These are phyloP conservation scores for Debaryomyces sp. DNA, from an alignment of 1,139 yeast genomes.

Conservation along the genomic window DNA sequence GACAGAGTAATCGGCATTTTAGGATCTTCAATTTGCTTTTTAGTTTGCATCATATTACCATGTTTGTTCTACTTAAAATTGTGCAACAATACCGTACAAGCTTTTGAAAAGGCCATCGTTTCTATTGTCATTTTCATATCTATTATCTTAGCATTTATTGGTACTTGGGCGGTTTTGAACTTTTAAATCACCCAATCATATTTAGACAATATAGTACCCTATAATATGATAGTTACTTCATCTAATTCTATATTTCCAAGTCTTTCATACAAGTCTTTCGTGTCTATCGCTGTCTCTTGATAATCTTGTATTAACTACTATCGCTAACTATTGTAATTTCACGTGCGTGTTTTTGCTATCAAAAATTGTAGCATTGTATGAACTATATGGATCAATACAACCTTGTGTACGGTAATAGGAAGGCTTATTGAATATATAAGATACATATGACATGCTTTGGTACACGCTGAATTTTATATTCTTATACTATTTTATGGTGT, in stretches of 20 bases:
- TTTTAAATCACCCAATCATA: constrained; percentile 15
- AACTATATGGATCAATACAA: neutral
- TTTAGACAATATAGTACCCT: neutral
- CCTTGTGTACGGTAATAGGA: neutral
- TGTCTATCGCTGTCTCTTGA: neutral
- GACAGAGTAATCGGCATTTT: constrained; percentile 58
- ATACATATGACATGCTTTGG: constrained; percentile 3
- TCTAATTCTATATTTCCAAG: neutral
- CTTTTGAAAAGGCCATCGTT: constrained; percentile 27
- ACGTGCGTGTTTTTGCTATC: neutral
- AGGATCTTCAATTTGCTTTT: constrained; percentile 60
- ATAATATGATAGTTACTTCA: neutral
- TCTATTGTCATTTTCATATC: constrained; percentile 26
- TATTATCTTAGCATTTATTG: constrained; percentile 32
- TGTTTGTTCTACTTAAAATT: constrained; percentile 53
- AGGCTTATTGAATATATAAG: neutral
- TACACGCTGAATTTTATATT: neutral
- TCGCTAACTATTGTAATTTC: neutral
- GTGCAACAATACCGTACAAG: constrained; percentile 26
- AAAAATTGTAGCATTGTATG: neutral
- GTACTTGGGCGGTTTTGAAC: constrained; percentile 44
- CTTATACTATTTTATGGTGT: neutral
- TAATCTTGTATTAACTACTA: neutral
- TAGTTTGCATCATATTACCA: constrained; percentile 59
- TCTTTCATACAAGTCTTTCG: neutral